These are phyloP conservation scores for Corylus avellana DNA, from an alignment of 306 rosid species.

Conservation along the genomic window DNA sequence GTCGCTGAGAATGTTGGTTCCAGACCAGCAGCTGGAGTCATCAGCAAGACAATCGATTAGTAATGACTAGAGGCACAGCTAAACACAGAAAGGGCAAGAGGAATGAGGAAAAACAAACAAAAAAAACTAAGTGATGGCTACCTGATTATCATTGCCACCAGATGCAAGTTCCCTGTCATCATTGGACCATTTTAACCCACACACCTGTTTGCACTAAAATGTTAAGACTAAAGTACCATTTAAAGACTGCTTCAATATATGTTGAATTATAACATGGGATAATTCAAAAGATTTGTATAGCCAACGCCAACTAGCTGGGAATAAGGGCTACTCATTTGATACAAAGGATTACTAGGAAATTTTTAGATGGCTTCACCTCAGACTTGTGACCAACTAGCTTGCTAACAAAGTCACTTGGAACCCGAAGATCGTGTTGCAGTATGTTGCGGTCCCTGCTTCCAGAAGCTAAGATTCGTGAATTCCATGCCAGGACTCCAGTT, in stretches of 20 bases:
- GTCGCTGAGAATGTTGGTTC: constrained; percentile 96
- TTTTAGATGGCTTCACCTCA: constrained; percentile 55
- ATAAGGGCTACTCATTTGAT: not conserved
- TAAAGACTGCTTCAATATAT: too few species aligned
- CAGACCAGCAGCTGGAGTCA: constrained; percentile 80
- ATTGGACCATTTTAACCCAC: constrained; percentile 96
- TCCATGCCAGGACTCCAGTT: constrained; percentile 97
- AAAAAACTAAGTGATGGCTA: constrained; percentile 12
- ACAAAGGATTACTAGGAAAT: not conserved
- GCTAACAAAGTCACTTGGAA: constrained; percentile 65
- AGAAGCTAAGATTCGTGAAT: constrained; percentile 84
- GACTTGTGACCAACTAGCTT: constrained; percentile 96
- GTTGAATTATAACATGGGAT: not conserved
- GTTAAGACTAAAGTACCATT: not conserved
- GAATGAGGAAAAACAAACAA: not conserved
- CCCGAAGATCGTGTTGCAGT: constrained; percentile 95
- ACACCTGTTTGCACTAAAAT: constrained; percentile 37
- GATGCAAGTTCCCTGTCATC: constrained; percentile 99
- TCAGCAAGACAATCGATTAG: constrained; percentile 22
- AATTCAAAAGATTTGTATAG: not conserved
- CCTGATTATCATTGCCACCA: constrained; percentile 99
- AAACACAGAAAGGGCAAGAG: not conserved
- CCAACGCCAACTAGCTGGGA: not conserved
- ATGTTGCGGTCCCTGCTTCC: constrained; percentile 96
- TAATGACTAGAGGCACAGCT: not conserved